These are phyloP conservation scores for Hanseniaspora lindneri DNA, from an alignment of 805 yeast genomes.

Conservation along the genomic window DNA sequence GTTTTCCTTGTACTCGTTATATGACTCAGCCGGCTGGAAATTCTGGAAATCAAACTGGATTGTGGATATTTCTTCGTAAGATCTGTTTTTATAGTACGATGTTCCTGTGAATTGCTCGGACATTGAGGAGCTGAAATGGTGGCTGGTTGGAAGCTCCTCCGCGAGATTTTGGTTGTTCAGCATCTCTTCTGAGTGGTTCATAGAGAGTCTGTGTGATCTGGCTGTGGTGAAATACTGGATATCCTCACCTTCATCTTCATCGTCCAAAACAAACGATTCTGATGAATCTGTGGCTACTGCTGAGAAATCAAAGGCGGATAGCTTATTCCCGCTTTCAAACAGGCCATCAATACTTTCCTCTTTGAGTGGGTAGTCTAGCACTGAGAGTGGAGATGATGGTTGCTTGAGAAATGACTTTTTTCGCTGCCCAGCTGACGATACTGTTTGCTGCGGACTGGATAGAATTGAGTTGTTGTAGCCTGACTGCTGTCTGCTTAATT, in stretches of 20 bases:
- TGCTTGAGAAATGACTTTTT: slow-evolving; percentile 8
- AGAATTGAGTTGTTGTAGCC: neutral
- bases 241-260: slow-evolving; percentile 6
- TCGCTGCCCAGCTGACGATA: neutral
- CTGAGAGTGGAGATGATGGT: slow-evolving; percentile 6
- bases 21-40: neutral
- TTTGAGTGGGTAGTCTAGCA: neutral
- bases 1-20: slow-evolving; percentile 4
- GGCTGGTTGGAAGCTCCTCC: no score
- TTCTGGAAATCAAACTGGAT: slow-evolving; percentile 4
- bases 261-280: slow-evolving; percentile 2
- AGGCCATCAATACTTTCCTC: neutral
- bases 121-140: neutral
- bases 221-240: neutral
- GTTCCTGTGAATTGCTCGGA: neutral
- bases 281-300: slow-evolving; percentile 4
- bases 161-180: no score
- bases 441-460: neutral
- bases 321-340: neutral
- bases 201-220: slow-evolving; percentile 15
- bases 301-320: neutral
- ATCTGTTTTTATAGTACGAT: neutral
- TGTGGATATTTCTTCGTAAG: neutral
- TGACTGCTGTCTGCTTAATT: neutral
- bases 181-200: slow-evolving; percentile 6